Evolutionary conservation across 371 early-diverging fungal species (phyloP), one percentile per base, ranked within the genome.

Genomic region (Vairimorpha ceranae): DNA sequence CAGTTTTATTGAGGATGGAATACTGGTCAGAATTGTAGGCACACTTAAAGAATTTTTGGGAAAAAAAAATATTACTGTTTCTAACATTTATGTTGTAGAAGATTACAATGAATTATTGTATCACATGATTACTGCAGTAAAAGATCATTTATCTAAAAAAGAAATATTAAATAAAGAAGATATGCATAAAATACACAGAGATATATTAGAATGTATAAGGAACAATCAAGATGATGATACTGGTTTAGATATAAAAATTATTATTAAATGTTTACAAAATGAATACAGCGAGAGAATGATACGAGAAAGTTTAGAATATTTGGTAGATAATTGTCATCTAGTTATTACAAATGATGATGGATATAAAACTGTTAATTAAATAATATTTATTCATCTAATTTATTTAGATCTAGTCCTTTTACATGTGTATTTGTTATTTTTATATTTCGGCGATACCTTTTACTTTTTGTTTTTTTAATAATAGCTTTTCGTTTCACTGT

Each of bases 351-450:
- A 67, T 56, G 79, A 71, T 4, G 33, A 29, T 15, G 65, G 63
- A 54, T 81, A 80, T 69, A 77, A 74, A 56, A 77, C 70, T 48
- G 48, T 48, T 10, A 48, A 48, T n/a, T 48, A 48, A 48, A 48
- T 41, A 41, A 41, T 10, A 41, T 15, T 41, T 10, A 15, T 41
- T 41, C 15, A 41, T 41, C 66, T 27, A 79, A 59, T 17, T 65
- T 45, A 43, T 36, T 65, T 1, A 82, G 56, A 41, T 82, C 75
- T 33, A 82, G 51, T 25, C 71, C 78, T 59, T 85, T 79, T 38
- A 85, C 75, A 75, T 85, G 85, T 45, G 85, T 83, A 58, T 85
- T 85, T 23, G 85, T 85, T 67, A 85, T 81, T 67, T 82, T 83
- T 30, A 85, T 82, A 52, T 75, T 82, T 72, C 85, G 66, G 59